Base-by-base conservation (phyloP, 257 asterid species). In the Catharanthus roseus region DNA sequence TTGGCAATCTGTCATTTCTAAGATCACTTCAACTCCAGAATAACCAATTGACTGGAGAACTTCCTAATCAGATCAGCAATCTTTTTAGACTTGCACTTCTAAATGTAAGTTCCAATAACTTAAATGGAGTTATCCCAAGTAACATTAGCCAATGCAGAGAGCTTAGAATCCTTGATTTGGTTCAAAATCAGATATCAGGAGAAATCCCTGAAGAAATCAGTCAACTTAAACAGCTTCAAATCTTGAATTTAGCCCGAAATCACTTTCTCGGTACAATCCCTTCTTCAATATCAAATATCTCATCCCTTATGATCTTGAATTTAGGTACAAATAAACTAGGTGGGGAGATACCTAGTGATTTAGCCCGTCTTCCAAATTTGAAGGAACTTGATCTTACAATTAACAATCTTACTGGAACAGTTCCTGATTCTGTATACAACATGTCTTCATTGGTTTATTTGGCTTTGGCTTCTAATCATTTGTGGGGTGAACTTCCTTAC, bases 1-100 rank as follows among this genome's bases (percentile, higher is more conserved):
- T 87, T 13, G 88, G 85, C 7, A 89, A 89, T 51, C 84, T 87
- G 13, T 87, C 93, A 4, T 85, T 71, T 12, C 82, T 89, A 3
- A 67, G 50, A 66, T 78, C 88, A 24, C 89, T 89, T 57, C 78
- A 82, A 77, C 44, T 86, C 71, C 91, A 82, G 61, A 76, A 79
- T 7, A 88, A 88, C 61, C 82, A 68, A 47, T 42, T 88, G 68
- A 72, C 66, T 1, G 91, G 91, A 28, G n/a, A 36, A 18, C 80
- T 88, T 19, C 91, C 95, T 16, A 63, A 68, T 10, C 71, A 82
- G 42, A 65, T 86, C 13, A 79, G 82, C 75, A 77, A 76, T n/a
- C 87, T 86, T 33, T n/a, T n/a, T n/a, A n/a, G n/a, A n/a, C 87
- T 88, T 4, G 69, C 64, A 47, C 26, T 55, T 18, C 70, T 88